These are phyloP conservation scores for Wickerhamiella qilinensis DNA, from an alignment of 805 yeast species.

Conservation along the genomic window DNA sequence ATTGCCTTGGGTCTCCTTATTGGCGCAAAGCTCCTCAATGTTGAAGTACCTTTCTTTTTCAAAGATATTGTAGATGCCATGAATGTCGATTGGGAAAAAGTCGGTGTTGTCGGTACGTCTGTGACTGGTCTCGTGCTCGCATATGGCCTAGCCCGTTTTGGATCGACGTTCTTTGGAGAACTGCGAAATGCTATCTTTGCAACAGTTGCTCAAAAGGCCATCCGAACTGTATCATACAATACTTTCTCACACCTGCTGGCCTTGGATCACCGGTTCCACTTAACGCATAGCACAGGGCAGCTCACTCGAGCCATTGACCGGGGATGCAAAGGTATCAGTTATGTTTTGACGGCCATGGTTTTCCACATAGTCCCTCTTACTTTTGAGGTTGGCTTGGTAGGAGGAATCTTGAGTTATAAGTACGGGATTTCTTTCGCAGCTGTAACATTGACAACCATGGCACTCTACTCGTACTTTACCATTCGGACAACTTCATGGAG, in stretches of 20 bases:
- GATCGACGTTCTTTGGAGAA: slow-evolving; percentile 89
- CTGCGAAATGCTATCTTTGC: slow-evolving; percentile 91
- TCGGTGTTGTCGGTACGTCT: slow-evolving; percentile 49
- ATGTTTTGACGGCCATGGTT: slow-evolving; percentile 90
- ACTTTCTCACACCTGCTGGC: slow-evolving; percentile 72
- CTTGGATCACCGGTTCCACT: slow-evolving; percentile 78
- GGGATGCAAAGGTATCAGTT: slow-evolving; percentile 94
- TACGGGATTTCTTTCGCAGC: slow-evolving; percentile 82
- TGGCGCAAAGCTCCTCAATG: slow-evolving; percentile 71
- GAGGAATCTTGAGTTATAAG: slow-evolving; percentile 85
- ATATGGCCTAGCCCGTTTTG: slow-evolving; percentile 87
- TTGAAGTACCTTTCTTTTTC: slow-evolving; percentile 92
- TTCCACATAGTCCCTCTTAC: slow-evolving; percentile 89
- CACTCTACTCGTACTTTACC: slow-evolving; percentile 75
- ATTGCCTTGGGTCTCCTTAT: slow-evolving; percentile 60
- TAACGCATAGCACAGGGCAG: slow-evolving; percentile 89
- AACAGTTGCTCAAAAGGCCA: slow-evolving; percentile 86
- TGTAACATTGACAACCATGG: slow-evolving; percentile 75
- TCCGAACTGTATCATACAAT: slow-evolving; percentile 72
- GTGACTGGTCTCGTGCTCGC: slow-evolving; percentile 39
- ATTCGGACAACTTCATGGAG: slow-evolving; percentile 93
- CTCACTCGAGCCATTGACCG: slow-evolving; percentile 91
- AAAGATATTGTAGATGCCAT: slow-evolving; percentile 76
- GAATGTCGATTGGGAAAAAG: slow-evolving; percentile 73
- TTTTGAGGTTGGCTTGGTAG: slow-evolving; percentile 81